These are phyloP conservation scores for Metschnikowia amazonensis DNA, from an alignment of 805 yeast species.

Conservation along the genomic window DNA sequence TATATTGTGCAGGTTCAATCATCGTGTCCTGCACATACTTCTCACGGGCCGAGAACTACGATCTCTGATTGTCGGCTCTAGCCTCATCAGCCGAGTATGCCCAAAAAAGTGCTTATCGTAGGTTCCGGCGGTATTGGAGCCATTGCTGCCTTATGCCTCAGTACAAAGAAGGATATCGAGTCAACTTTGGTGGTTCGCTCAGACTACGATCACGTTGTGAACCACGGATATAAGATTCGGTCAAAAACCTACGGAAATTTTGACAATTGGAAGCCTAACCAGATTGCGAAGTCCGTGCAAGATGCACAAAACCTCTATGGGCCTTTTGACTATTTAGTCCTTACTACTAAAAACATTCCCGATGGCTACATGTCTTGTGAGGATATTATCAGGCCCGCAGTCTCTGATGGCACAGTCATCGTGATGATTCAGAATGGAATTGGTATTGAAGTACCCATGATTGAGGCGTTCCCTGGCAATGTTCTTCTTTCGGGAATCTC, in stretches of 20 bases:
- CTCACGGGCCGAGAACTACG: neutral
- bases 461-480: conserved; percentile 47
- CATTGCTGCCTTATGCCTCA: conserved; percentile 16
- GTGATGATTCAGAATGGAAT: conserved; percentile 66
- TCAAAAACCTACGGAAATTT: conserved; percentile 17
- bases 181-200: conserved; percentile 19
- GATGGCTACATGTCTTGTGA: conserved; percentile 36
- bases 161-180: conserved; percentile 12
- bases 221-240: conserved; percentile 14
- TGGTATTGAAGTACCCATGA: conserved; percentile 55
- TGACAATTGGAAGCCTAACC: conserved; percentile 16
- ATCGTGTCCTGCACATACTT: neutral
- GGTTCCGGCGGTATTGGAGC: conserved; percentile 22
- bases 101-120: conserved; percentile 16
- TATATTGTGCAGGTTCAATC: neutral
- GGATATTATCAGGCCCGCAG: conserved; percentile 33
- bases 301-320: conserved; percentile 14
- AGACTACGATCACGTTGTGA: conserved; percentile 13
- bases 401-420: conserved; percentile 37
- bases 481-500: conserved; percentile 61
- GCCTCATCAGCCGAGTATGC: neutral
- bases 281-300: conserved; percentile 11
- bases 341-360: conserved; percentile 35
- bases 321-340: conserved; percentile 30
- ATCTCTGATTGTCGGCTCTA: neutral